These are phyloP conservation scores for Galerina sulciceps DNA, from an alignment of 768 basidiomycete species.

Conservation along the genomic window DNA sequence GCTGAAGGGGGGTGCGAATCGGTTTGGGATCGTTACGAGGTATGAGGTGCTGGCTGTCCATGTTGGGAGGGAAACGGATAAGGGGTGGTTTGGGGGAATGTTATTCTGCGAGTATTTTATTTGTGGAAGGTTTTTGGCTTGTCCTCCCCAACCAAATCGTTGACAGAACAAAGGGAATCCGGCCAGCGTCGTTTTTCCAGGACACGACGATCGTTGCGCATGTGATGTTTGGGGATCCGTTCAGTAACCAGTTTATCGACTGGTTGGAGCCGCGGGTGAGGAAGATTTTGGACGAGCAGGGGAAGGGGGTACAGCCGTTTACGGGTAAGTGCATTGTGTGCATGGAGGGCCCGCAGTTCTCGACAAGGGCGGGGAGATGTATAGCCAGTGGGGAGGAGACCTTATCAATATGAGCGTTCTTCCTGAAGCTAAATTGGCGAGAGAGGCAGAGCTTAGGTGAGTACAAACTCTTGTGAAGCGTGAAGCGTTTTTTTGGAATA, in stretches of 20 bases:
- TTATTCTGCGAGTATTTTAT: too few relatives aligned
- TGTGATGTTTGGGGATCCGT: constrained; percentile 93
- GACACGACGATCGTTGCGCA: constrained; percentile 85
- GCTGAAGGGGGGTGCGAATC: constrained; percentile 48
- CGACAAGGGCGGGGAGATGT: constrained; percentile 98
- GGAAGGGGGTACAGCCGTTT: constrained; percentile 69
- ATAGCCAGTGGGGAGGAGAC: constrained; percentile 90
- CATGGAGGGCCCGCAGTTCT: constrained; percentile 98
- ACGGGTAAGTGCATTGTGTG: constrained; percentile 87
- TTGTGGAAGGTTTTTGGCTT: too few relatives aligned
- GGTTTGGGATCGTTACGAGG: constrained; percentile 49
- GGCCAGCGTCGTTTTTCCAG: constrained; percentile 89
- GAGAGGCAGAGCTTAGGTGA: constrained; percentile 93
- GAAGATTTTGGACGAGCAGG: constrained; percentile 63
- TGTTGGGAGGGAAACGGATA: constrained; percentile 39
- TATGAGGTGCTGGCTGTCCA: constrained; percentile 44
- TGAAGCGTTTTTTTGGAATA: too few relatives aligned
- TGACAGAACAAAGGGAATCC: constrained; percentile 92
- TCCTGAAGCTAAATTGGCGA: constrained; percentile 95
- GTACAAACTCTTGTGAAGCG: constrained; percentile 18
- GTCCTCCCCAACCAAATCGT: constrained; percentile 91
- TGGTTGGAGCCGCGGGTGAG: constrained; percentile 73
- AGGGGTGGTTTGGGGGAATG: constrained; percentile 43
- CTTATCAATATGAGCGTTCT: constrained; percentile 97
- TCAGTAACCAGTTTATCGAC: constrained; percentile 62